A percentile compares a stretch with the other conserved stretches of the same genome.
Evolutionary conservation across 2,329 filamentous ascomycete species (phyloP).

Genomic region (Sporothrix pallida): DNA sequence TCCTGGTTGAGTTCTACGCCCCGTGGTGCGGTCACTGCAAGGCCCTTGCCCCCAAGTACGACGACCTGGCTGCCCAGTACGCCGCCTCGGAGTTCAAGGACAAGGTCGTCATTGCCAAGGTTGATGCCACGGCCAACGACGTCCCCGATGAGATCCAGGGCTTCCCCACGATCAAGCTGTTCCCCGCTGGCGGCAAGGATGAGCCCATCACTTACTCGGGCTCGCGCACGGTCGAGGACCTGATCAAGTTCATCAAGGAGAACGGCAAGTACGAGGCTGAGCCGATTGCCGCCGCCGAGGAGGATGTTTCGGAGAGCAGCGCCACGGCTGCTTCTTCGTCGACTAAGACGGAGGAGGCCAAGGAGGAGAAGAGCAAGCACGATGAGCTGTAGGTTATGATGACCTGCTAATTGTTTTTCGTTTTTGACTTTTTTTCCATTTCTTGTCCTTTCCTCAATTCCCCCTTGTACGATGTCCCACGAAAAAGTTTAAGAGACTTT

Average conservation of each 20-base stretch:
- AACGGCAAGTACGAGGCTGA: slow-evolving; percentile 89
- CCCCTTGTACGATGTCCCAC: slow-evolving; percentile 2
- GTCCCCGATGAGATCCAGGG: slow-evolving; percentile 95
- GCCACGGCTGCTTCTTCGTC: slow-evolving; percentile 23
- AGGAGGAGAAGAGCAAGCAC: slow-evolving; percentile 59
- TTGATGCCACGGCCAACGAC: slow-evolving; percentile 95
- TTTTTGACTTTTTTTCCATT: not conserved
- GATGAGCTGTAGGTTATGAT: slow-evolving; percentile 71
- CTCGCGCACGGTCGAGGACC: slow-evolving; percentile 86
- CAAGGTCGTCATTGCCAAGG: slow-evolving; percentile 93
- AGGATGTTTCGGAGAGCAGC: slow-evolving; percentile 49
- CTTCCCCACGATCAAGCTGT: slow-evolving; percentile 99
- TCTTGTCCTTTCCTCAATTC: not conserved
- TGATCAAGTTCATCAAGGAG: slow-evolving; percentile 90
- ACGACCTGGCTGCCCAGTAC: slow-evolving; percentile 83
- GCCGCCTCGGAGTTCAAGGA: slow-evolving; percentile 77
- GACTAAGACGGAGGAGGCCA: slow-evolving; percentile 51
- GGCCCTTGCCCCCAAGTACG: slow-evolving; percentile 94
- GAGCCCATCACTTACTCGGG: slow-evolving; percentile 86
- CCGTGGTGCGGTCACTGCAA: slow-evolving; percentile 99
- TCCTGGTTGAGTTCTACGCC: slow-evolving; percentile 97
- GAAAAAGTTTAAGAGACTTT: slow-evolving; percentile 18
- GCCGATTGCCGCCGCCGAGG: slow-evolving; percentile 63
- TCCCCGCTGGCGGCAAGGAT: slow-evolving; percentile 86
- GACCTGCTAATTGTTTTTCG: no score